Evolutionary conservation across 1,284 basidiomycete species (phyloP).

Genomic region (Moesziomyces antarcticus): DNA sequence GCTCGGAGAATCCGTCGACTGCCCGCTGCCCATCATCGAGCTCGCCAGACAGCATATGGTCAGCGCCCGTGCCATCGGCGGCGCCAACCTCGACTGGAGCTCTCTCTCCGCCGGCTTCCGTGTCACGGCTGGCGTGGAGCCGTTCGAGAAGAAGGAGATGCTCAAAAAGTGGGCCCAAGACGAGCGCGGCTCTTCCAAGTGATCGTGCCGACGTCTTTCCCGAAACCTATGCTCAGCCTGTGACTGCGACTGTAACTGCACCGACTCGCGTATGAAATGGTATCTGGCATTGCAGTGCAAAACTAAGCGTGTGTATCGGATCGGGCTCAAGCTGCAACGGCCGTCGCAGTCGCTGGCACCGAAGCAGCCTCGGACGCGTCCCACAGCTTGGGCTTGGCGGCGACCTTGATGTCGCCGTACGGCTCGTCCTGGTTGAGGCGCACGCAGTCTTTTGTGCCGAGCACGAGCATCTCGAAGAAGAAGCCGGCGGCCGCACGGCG

Average conservation of each 20-base stretch:
- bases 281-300: conserved; percentile 1
- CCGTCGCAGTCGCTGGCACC: background rate
- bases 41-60: conserved; percentile 49
- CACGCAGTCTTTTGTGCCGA: conserved; percentile 90
- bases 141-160: conserved; percentile 70
- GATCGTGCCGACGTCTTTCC: background rate
- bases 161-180: conserved; percentile 45
- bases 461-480: conserved; percentile 95
- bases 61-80: conserved; percentile 73
- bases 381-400: conserved; percentile 81
- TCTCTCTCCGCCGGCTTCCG: conserved; percentile 77
- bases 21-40: conserved; percentile 77
- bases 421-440: conserved; percentile 76
- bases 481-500: conserved; percentile 91
- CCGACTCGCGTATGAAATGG: background rate
- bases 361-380: conserved; percentile 23
- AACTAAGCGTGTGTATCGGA: background rate
- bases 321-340: conserved; percentile 6
- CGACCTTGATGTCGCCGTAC: conserved; percentile 87
- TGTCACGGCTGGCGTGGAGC: conserved; percentile 76
- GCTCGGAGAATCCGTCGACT: conserved; percentile 74
- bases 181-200: conserved; percentile 1
- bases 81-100: conserved; percentile 76
- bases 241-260: background rate
- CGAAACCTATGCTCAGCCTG: background rate